These are phyloP conservation scores for Globisporangium takayamanum DNA, from an alignment of 352 stramenopile species.

Conservation along the genomic window DNA sequence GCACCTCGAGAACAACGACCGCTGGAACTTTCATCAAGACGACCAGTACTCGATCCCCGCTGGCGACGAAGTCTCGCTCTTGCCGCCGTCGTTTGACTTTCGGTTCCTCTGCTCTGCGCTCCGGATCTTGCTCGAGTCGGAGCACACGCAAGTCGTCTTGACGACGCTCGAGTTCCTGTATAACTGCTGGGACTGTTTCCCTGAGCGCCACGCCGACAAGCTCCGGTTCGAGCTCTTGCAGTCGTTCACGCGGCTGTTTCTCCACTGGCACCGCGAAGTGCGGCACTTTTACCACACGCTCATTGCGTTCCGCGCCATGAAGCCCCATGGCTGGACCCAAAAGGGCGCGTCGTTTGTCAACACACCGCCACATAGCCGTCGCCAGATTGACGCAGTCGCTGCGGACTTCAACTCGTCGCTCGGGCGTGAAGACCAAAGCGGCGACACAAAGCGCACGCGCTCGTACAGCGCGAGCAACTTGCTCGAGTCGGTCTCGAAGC, in stretches of 20 bases:
- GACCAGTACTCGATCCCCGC: slow-evolving; percentile 86
- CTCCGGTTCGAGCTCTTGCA: slow-evolving; percentile 74
- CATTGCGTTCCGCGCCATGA: slow-evolving; percentile 82
- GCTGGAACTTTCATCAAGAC: slow-evolving; percentile 88
- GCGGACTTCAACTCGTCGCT: slow-evolving; percentile 84
- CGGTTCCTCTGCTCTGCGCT: slow-evolving; percentile 77
- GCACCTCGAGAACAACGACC: slow-evolving; percentile 86
- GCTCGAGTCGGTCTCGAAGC: slow-evolving; percentile 80
- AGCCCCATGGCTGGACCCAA: slow-evolving; percentile 81
- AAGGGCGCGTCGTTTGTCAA: slow-evolving; percentile 84
- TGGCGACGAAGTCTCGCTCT: slow-evolving; percentile 76
- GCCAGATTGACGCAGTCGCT: slow-evolving; percentile 83
- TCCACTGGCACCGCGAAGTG: slow-evolving; percentile 87
- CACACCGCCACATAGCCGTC: slow-evolving; percentile 75
- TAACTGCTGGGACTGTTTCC: slow-evolving; percentile 88
- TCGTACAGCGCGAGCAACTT: slow-evolving; percentile 83
- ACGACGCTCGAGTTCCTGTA: slow-evolving; percentile 87
- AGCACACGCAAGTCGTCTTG: slow-evolving; percentile 83
- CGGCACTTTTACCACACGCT: slow-evolving; percentile 84
- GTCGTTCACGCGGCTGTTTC: slow-evolving; percentile 73
- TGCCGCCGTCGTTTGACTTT: slow-evolving; percentile 86
- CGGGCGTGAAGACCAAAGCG: slow-evolving; percentile 51
- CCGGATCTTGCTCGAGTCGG: slow-evolving; percentile 72
- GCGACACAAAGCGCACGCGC: slow-evolving; percentile 46
- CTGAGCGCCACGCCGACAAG: slow-evolving; percentile 83